Evolutionary conservation across 768 basidiomycete genomes (phyloP).

Genomic region (Boletus edulis): DNA sequence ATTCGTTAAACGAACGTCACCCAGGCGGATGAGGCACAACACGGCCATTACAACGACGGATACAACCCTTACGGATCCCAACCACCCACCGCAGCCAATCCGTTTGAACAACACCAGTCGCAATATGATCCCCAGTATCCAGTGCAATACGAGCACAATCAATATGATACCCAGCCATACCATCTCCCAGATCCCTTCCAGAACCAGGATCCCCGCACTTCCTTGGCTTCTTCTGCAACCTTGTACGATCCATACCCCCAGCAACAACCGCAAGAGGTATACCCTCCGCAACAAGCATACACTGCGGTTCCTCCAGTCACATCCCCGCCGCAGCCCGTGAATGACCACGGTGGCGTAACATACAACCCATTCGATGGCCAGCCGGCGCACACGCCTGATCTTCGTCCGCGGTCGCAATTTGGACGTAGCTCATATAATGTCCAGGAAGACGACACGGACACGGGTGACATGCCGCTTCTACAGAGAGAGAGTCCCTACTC

Average conservation of each 20-base stretch:
- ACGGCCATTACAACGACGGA: constrained; percentile 64
- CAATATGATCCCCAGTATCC: constrained; percentile 31
- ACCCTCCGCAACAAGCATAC: constrained; percentile 25
- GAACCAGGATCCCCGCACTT: constrained; percentile 13
- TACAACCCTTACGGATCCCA: constrained; percentile 48
- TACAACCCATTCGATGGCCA: constrained; percentile 23
- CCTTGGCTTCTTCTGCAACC: constrained; percentile 15
- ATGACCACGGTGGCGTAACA: constrained; percentile 13
- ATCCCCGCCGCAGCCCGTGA: constrained; percentile 19
- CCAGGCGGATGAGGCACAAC: constrained; percentile 65
- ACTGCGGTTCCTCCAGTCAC: constrained; percentile 10
- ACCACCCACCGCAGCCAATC: constrained; percentile 31
- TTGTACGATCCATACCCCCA: constrained; percentile 21
- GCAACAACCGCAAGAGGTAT: constrained; percentile 18
- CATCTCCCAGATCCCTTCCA: constrained; percentile 42
- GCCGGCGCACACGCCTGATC: constrained; percentile 16
- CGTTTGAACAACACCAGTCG: constrained; percentile 41
- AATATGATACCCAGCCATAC: constrained; percentile 31
- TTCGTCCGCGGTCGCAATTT: constrained; percentile 27
- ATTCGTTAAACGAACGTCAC: constrained; percentile 1
- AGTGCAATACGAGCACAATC: constrained; percentile 33
- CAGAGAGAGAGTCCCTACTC: constrained; percentile 37
- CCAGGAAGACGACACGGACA: constrained; percentile 44
- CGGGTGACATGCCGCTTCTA: constrained; percentile 69
- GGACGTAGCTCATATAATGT: constrained; percentile 38